Conservation (phyloP, 495 filamentous ascomycete genomes). For the Bombardia bombarda region DNA sequence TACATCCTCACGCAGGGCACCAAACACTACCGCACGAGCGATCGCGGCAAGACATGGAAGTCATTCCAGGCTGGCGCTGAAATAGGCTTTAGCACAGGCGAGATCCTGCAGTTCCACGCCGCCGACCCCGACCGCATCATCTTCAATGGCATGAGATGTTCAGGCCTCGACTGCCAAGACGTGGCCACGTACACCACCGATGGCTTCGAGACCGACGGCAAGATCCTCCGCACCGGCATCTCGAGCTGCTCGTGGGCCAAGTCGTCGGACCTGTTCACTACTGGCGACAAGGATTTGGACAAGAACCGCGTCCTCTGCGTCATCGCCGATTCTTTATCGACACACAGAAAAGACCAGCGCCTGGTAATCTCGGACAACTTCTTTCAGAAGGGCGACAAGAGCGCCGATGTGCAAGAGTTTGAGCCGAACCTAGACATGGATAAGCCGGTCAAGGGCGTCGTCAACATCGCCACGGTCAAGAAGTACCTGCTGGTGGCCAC, state of each 20-base stretch:
- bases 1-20: conserved; percentile 61
- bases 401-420: conserved; percentile 43
- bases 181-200: conserved; percentile 72
- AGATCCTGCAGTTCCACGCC: conserved; percentile 68
- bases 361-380: conserved; percentile 73
- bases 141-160: conserved; percentile 66
- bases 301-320: conserved; percentile 72
- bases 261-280: conserved; percentile 62
- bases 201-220: conserved; percentile 60
- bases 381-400: conserved; percentile 50
- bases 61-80: conserved; percentile 53
- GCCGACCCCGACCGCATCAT: conserved; percentile 73
- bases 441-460: conserved; percentile 63
- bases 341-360: conserved; percentile 56
- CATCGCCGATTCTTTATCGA: conserved; percentile 53
- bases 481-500: conserved; percentile 79
- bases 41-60: conserved; percentile 74
- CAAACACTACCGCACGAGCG: conserved; percentile 69
- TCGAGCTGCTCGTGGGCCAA: conserved; percentile 79
- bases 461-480: conserved; percentile 71
- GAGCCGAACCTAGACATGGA: conserved; percentile 71
- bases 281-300: conserved; percentile 48
- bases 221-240: conserved; percentile 54
- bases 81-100: conserved; percentile 34
- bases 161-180: conserved; percentile 46